phyloP scores from a whole-genome alignment of 2,329 filamentous ascomycete species.

The Sphaerulina vaccinii region DNA sequence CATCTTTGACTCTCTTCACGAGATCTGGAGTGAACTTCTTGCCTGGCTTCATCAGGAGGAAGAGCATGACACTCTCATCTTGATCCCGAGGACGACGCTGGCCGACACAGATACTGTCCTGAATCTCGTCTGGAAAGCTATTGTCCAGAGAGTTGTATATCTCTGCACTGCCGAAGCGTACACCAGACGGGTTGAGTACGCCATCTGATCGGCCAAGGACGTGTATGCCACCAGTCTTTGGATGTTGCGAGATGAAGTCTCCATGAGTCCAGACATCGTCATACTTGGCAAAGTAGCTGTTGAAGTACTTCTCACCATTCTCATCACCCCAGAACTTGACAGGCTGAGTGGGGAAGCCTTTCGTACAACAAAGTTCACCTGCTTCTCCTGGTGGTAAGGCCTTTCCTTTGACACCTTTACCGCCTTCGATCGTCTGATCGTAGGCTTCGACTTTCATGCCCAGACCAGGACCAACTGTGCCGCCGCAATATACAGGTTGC shows the following conservation, averaged over 20 bases:
- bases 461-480: slow-evolving; percentile 54
- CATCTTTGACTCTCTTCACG: slow-evolving; percentile 59
- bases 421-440: slow-evolving; percentile 52
- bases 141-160: slow-evolving; percentile 73
- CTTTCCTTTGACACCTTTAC: slow-evolving; percentile 45
- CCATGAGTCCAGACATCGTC: slow-evolving; percentile 75
- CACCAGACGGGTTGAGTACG: slow-evolving; percentile 74
- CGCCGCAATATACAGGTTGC: slow-evolving; percentile 62
- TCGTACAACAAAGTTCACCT: slow-evolving; percentile 70
- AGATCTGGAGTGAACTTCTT: slow-evolving; percentile 55
- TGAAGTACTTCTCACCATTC: slow-evolving; percentile 44
- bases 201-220: slow-evolving; percentile 74
- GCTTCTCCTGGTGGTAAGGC: slow-evolving; percentile 63
- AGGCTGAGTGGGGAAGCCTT: slow-evolving; percentile 74
- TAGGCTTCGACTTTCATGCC: slow-evolving; percentile 60
- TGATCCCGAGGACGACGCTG: slow-evolving; percentile 63
- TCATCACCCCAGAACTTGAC: slow-evolving; percentile 50
- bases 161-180: slow-evolving; percentile 77
- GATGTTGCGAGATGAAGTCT: slow-evolving; percentile 73
- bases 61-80: slow-evolving; percentile 61
- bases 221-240: slow-evolving; percentile 61
- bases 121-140: slow-evolving; percentile 61
- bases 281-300: slow-evolving; percentile 49
- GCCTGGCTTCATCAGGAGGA: slow-evolving; percentile 61
- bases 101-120: slow-evolving; percentile 77